Base-by-base conservation (phyloP, 176 grass and related monocot genomes). In the Zoysia pacifica region DNA sequence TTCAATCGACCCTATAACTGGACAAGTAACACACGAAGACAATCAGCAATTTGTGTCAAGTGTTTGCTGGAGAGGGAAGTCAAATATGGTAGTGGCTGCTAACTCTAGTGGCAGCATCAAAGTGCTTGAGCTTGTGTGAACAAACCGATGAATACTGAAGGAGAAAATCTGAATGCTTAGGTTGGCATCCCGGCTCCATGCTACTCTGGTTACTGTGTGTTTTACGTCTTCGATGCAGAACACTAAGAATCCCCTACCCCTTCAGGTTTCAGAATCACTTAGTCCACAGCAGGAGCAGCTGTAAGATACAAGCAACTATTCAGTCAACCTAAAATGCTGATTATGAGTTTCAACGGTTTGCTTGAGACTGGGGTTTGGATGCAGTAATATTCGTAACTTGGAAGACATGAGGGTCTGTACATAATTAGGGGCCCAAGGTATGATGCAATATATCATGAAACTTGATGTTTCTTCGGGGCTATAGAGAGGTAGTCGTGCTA, bases 61-160 rank as follows among this genome's bases (percentile, higher is more conserved):
- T 56, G 90, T 99, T 65, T 95, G 93, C 69, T 99, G 93, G 93
- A 91, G 92, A 90, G 86, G 90, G 62, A 96, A 76, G 61, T 94
- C 90, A 9, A 93, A 99, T 66, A 99, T 99, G 97, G 90, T 99
- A 79, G 69, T 99, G 77, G 88, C 93, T 12, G 90, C 97, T 66
- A 99, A 91, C 85, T 96, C 90, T 74, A 96, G 53, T 67, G 97
- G 97, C 19, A 99, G 90, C 85, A 99, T 99, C 63, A 96, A 99
- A 73, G 97, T 99, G 41, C 88, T 99, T 79, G 88, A 93, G 85
- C 90, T 96, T 79, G 88, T 96, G 65, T 93, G 80, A 93, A 76
- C 9, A 39, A 86, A 48, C 36, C 15, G 12, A 48, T 9, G 60
- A 9, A 77, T 67, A 78, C 53, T 37, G 72, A 73, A 63, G 71